These are phyloP conservation scores for Discostella stelligeroides DNA, from an alignment of 108 stramenopile genomes.

Conservation along the genomic window DNA sequence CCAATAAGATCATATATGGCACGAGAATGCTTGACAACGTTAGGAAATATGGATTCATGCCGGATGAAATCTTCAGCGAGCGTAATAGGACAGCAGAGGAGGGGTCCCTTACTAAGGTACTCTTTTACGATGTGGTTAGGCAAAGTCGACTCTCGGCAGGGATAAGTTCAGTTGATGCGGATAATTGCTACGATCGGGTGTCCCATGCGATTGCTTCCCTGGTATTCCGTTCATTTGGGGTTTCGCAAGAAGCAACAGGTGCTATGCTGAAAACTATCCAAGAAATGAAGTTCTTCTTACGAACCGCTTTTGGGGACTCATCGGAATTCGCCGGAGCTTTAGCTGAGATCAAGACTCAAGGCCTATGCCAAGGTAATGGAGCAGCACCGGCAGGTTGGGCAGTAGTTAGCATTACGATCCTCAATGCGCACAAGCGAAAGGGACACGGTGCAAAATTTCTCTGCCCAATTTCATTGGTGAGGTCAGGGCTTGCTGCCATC, in stretches of 20 bases:
- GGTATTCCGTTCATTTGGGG: no score
- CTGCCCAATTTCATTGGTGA: neutral
- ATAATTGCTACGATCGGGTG: conserved; percentile 19
- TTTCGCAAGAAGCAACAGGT: no score
- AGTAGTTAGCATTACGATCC: conserved; percentile 14
- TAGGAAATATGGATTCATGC: neutral
- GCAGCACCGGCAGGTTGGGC: no score
- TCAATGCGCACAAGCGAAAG: conserved; percentile 10
- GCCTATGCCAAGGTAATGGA: neutral
- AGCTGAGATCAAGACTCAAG: neutral
- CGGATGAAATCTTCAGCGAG: neutral
- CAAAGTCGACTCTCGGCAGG: neutral
- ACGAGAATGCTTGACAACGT: neutral
- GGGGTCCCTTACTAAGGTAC: neutral
- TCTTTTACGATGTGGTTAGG: no score
- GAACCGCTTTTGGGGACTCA: no score
- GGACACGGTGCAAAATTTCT: neutral
- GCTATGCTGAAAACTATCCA: no score
- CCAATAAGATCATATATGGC: neutral
- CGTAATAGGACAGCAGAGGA: neutral
- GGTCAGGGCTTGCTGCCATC: neutral
- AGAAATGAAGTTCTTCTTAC: no score
- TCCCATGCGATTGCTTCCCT: neutral
- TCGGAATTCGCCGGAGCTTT: neutral
- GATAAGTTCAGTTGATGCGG: conserved; percentile 2